phyloP scores from a whole-genome alignment of 768 basidiomycete species.

The Steccherinum ochraceum region DNA sequence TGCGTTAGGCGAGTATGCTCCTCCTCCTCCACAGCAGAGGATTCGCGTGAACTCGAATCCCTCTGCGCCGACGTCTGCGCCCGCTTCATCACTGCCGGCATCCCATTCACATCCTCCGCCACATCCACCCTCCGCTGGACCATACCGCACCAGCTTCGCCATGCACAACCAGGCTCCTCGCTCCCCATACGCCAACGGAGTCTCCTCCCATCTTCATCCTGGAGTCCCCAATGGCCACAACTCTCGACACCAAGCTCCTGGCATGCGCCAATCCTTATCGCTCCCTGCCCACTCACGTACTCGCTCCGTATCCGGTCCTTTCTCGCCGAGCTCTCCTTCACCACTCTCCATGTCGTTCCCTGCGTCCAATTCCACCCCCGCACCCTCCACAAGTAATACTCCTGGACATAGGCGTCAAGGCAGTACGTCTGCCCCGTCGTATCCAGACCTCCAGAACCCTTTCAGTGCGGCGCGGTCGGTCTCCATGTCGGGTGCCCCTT shows the following conservation, averaged over 20 bases:
- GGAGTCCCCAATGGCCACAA: background rate
- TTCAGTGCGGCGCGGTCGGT: background rate
- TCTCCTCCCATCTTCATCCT: conserved; percentile 2
- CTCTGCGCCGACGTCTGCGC: conserved; percentile 11
- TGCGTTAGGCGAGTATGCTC: background rate
- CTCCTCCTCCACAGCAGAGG: background rate
- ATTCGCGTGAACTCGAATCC: conserved; percentile 21
- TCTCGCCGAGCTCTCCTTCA: conserved; percentile 43
- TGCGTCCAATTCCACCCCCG: conserved; percentile 18
- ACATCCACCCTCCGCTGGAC: conserved; percentile 22
- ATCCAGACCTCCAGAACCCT: conserved; percentile 3
- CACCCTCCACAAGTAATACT: conserved; percentile 6
- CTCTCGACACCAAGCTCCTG: conserved; percentile 17
- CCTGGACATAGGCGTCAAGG: conserved; percentile 1
- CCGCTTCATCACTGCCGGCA: conserved; percentile 7
- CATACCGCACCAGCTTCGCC: conserved; percentile 23
- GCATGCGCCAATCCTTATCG: conserved; percentile 25
- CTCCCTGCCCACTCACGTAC: conserved; percentile 35
- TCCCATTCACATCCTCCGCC: conserved; percentile 19
- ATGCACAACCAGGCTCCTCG: conserved; percentile 5
- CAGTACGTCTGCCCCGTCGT: conserved; percentile 5
- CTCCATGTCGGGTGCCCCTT: conserved; percentile 8
- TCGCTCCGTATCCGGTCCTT: conserved; percentile 46
- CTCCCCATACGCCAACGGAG: conserved; percentile 10
- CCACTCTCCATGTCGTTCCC: conserved; percentile 40